Evolutionary conservation across 2,329 filamentous ascomycete species (phyloP).

Genomic region (Penicillium capsulatum): DNA sequence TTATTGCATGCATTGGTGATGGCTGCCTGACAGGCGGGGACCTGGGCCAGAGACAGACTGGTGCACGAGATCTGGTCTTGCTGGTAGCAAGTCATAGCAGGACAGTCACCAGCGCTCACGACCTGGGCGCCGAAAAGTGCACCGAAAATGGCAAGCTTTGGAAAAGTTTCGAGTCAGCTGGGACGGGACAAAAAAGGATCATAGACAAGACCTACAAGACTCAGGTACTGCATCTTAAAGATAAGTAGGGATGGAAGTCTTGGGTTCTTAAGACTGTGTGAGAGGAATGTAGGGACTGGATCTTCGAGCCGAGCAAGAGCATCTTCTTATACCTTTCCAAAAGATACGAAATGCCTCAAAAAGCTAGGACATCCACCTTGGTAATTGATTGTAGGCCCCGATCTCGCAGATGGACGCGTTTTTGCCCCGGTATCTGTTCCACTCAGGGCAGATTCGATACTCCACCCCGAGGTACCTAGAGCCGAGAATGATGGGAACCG

Average conservation of each 20-base stretch:
- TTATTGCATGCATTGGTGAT: neutral
- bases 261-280: neutral
- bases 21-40: neutral
- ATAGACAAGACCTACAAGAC: neutral
- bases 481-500: no score
- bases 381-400: no score
- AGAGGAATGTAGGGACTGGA: neutral
- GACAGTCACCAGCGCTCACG: neutral
- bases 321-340: no score
- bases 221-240: neutral
- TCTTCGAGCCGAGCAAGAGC: no score
- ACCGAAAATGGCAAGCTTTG: neutral
- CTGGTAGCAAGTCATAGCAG: neutral
- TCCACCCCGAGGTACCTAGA: no score
- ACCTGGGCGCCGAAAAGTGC: neutral
- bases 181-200: neutral
- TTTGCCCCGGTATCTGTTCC: no score
- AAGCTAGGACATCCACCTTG: no score
- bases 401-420: no score
- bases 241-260: neutral
- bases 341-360: no score
- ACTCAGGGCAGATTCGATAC: no score
- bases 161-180: no score
- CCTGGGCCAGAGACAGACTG: neutral
- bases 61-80: neutral